Percentiles rank a stretch among this genome's conserved stretches.
Conservation (phyloP, 148 eudicot species). For the Drosera capensis region DNA sequence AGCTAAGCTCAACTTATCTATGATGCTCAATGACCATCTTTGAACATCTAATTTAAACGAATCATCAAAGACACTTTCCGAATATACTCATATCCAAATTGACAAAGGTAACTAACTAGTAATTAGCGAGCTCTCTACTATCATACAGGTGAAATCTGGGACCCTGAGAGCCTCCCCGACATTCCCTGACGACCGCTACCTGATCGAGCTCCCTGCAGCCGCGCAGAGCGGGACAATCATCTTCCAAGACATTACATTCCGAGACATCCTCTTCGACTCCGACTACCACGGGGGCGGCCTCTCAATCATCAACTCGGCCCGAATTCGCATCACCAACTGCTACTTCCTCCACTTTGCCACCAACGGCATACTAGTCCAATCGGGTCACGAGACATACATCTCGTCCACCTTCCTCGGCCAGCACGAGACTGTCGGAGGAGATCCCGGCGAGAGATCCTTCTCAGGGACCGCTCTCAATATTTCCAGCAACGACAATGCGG, state of each 20-base stretch:
- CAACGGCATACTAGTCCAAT: slow-evolving; percentile 44
- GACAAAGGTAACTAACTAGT: background rate
- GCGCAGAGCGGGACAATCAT: slow-evolving; percentile 6
- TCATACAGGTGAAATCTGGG: slow-evolving; percentile 63
- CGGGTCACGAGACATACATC: slow-evolving; percentile 79
- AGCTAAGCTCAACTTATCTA: no score
- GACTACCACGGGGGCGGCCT: slow-evolving; percentile 70
- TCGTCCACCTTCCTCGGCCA: slow-evolving; percentile 65
- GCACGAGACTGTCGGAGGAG: slow-evolving; percentile 63
- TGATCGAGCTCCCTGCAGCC: slow-evolving; percentile 35
- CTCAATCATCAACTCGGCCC: slow-evolving; percentile 28
- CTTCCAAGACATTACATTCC: slow-evolving; percentile 57
- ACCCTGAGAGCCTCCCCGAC: slow-evolving; percentile 44
- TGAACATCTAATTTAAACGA: no score
- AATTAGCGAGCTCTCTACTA: background rate
- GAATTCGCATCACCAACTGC: slow-evolving; percentile 62
- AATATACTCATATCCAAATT: background rate
- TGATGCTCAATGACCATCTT: no score
- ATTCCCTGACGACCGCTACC: slow-evolving; percentile 34
- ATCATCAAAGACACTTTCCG: no score
- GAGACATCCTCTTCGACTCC: slow-evolving; percentile 69
- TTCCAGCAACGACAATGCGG: slow-evolving; percentile 62
- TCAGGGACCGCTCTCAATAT: slow-evolving; percentile 59
- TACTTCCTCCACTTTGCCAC: slow-evolving; percentile 67
- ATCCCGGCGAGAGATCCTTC: slow-evolving; percentile 45